phyloP scores from a whole-genome alignment of 148 eudicot species.

The Persicaria tinctoria region DNA sequence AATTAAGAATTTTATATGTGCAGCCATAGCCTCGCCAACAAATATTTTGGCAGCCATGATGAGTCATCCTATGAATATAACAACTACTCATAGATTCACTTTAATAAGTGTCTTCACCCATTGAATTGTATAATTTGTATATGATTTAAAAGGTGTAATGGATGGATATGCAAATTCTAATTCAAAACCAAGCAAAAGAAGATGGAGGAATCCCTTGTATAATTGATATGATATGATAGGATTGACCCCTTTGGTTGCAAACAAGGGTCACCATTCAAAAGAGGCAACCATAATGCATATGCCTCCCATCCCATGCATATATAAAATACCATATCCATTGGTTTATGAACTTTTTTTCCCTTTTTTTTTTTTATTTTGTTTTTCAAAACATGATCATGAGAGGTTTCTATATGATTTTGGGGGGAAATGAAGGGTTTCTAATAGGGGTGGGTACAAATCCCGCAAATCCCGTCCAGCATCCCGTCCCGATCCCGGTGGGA shows the following conservation, averaged over 20 bases:
- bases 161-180: not conserved
- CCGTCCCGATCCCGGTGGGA: too few relatives aligned
- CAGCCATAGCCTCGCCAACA: not conserved
- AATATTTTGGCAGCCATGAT: not conserved
- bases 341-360: not conserved
- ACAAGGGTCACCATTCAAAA: not conserved
- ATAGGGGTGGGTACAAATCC: too few relatives aligned
- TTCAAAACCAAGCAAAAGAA: not conserved
- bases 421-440: not conserved
- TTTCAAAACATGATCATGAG: not conserved
- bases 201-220: not conserved
- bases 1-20: not conserved
- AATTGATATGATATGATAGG: not conserved
- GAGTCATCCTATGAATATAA: not conserved
- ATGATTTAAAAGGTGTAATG: not conserved
- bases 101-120: too few relatives aligned
- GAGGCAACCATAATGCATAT: constrained; percentile 2
- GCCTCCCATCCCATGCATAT: too few relatives aligned
- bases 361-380: not conserved
- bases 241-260: not conserved
- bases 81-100: too few relatives aligned
- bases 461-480: too few relatives aligned
- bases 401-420: not conserved
- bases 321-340: not conserved
- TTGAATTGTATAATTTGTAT: not conserved